These are phyloP conservation scores for Colletotrichum noveboracense DNA, from an alignment of 2,329 filamentous ascomycete genomes.

Conservation along the genomic window DNA sequence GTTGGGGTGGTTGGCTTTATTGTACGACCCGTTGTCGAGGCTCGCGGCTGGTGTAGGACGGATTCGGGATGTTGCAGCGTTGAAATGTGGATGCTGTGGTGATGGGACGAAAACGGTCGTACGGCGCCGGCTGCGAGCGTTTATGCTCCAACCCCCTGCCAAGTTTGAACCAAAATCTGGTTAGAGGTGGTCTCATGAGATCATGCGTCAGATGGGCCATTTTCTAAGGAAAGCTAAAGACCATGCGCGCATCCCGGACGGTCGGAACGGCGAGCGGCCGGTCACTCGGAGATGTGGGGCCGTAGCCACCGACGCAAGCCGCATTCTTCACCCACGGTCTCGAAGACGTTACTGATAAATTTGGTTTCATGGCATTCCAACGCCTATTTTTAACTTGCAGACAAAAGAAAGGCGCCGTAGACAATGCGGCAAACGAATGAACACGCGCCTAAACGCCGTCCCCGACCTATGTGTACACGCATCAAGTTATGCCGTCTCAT, in stretches of 20 bases:
- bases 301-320: not conserved
- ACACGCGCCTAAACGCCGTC: conserved; percentile 1
- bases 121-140: not conserved
- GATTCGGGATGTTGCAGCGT: not conserved
- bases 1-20: not conserved
- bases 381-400: not conserved
- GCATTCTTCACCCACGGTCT: not conserved
- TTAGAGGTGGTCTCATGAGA: not conserved
- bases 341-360: not conserved
- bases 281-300: not conserved
- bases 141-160: not conserved
- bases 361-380: not conserved
- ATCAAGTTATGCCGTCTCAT: not conserved
- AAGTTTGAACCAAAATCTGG: not conserved
- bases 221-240: not conserved
- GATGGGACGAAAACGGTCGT: not conserved
- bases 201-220: fast-evolving
- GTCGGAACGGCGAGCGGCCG: not conserved
- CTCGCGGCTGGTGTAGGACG: not conserved
- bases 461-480: not conserved
- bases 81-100: not conserved
- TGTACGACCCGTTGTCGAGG: not conserved
- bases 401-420: not conserved
- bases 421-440: not conserved
- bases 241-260: not conserved